Evolutionary conservation across 371 early-diverging fungal species (phyloP).

Genomic region (Rhizopus arrhizus): DNA sequence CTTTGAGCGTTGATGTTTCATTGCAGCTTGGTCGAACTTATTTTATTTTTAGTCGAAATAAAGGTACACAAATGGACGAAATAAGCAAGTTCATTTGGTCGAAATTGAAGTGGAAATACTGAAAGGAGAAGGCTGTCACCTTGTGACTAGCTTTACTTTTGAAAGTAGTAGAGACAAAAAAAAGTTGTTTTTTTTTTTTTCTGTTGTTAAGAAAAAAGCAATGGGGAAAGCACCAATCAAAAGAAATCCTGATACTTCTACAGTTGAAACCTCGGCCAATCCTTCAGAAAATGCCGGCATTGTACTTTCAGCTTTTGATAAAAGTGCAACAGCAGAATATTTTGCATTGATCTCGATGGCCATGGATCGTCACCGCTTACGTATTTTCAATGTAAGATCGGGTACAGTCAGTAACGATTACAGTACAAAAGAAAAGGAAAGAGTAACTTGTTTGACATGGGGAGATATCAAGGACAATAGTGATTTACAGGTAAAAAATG

Average conservation of each 20-base stretch:
- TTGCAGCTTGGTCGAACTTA: too few relatives aligned
- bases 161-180: not conserved
- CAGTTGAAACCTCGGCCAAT: conserved; percentile 30
- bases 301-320: conserved; percentile 62
- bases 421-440: conserved; percentile 58
- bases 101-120: too few relatives aligned
- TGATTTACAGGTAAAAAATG: conserved; percentile 38
- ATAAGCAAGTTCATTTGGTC: too few relatives aligned
- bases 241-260: conserved; percentile 35
- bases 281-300: conserved; percentile 42
- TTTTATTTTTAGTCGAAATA: too few relatives aligned
- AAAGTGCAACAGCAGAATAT: conserved; percentile 53
- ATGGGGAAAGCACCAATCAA: conserved; percentile 40
- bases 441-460: conserved; percentile 68
- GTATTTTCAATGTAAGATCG: conserved; percentile 71
- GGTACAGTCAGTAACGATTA: conserved; percentile 68
- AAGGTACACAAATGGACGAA: too few relatives aligned
- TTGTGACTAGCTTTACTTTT: conserved; percentile 7
- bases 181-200: conserved; percentile 3
- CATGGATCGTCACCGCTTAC: conserved; percentile 71
- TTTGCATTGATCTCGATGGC: conserved; percentile 74
- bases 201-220: not conserved
- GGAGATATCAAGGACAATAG: conserved; percentile 54
- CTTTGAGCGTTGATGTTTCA: too few relatives aligned
- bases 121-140: not conserved